Percentiles rank a stretch among this genome's conserved stretches.
Evolutionary conservation across 192 early-diverging fungal species (phyloP).

Genomic region (Pilobolus umbonatus): DNA sequence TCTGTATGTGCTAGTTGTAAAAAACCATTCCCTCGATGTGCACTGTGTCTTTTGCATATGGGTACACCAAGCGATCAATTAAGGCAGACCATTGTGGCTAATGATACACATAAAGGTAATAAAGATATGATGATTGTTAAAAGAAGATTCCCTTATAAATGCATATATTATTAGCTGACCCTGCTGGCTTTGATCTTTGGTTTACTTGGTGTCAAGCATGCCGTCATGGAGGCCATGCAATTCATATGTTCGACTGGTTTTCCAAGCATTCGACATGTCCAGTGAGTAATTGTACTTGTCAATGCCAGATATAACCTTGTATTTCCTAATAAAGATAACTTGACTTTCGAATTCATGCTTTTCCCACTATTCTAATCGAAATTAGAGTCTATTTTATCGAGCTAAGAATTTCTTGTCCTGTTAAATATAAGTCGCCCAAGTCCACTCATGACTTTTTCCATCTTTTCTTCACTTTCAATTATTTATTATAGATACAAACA

Average conservation of each 20-base stretch:
- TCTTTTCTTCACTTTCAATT: background rate
- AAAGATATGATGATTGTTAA: background rate
- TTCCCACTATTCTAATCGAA: too few species aligned
- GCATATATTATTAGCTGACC: constrained; percentile 39
- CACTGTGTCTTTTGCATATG: constrained; percentile 57
- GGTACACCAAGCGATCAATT: constrained; percentile 63
- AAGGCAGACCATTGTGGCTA: constrained; percentile 33
- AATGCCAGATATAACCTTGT: constrained; percentile 39
- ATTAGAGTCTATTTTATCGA: background rate
- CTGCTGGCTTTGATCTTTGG: constrained; percentile 77
- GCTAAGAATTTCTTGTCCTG: background rate
- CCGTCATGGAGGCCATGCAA: constrained; percentile 91
- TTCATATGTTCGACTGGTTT: constrained; percentile 92
- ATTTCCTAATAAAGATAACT: background rate
- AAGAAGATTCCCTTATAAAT: background rate
- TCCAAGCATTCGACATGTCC: constrained; percentile 78
- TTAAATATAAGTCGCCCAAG: background rate
- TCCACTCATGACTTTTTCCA: background rate
- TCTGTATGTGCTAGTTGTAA: constrained; percentile 60
- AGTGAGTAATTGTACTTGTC: constrained; percentile 85
- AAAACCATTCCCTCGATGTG: constrained; percentile 60
- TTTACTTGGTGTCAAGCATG: constrained; percentile 99
- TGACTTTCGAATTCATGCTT: too few species aligned
- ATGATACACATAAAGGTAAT: constrained; percentile 25
- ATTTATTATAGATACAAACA: background rate